Evolutionary conservation across 257 asterid species (phyloP).

Genomic region (Solanum pinnatisectum): DNA sequence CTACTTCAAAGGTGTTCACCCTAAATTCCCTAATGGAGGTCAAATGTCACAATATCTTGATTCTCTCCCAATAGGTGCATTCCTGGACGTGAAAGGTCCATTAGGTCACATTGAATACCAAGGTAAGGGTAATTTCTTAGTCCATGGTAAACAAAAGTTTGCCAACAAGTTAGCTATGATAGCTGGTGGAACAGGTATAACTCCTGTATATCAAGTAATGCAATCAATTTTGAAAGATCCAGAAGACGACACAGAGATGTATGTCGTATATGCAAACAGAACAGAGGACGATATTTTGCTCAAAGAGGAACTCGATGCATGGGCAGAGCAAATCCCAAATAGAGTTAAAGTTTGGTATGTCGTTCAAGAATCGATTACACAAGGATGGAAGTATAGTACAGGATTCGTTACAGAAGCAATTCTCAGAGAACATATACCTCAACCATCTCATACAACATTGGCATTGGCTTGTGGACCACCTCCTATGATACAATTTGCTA

Average conservation of each 20-base stretch:
- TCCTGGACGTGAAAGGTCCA: constrained; percentile 73
- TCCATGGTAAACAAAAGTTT: constrained; percentile 50
- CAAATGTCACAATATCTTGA: constrained; percentile 74
- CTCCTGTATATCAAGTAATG: constrained; percentile 87
- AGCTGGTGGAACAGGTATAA: constrained; percentile 91
- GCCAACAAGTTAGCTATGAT: constrained; percentile 73
- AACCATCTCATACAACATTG: constrained; percentile 30
- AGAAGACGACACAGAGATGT: constrained; percentile 66
- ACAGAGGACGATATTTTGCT: constrained; percentile 78
- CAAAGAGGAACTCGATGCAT: constrained; percentile 62
- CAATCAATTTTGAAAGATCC: constrained; percentile 75
- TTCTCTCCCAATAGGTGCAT: constrained; percentile 35
- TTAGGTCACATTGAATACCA: constrained; percentile 82
- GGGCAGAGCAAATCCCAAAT: constrained; percentile 54
- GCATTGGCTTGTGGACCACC: constrained; percentile 96
- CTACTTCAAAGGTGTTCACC: constrained; percentile 61
- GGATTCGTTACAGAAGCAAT: constrained; percentile 56
- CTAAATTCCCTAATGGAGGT: constrained; percentile 87
- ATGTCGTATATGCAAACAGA: constrained; percentile 75
- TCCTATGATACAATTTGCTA: constrained; percentile 86
- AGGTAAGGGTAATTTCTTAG: constrained; percentile 52
- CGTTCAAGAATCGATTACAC: constrained; percentile 36
- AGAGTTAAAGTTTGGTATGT: constrained; percentile 91
- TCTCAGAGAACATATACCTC: constrained; percentile 67
- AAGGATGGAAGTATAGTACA: constrained; percentile 58